Percentiles rank a stretch among this genome's conserved stretches.
Conservation (phyloP, 306 rosid genomes). For the Mucuna pruriens region DNA sequence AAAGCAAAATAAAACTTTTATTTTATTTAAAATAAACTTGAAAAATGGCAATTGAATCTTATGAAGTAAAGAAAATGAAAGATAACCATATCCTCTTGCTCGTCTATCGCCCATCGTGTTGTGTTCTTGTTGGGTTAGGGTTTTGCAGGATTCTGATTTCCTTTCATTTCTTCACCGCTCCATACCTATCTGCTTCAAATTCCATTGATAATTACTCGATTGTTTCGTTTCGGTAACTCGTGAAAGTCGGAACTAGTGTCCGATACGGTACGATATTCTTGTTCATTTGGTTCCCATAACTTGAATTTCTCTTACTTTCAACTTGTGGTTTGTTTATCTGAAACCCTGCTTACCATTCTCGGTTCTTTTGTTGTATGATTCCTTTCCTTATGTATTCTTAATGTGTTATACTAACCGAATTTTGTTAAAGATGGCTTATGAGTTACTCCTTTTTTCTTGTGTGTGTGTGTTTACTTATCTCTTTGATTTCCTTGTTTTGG, state of each 20-base stretch:
- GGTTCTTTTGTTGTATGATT: not conserved
- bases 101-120: not conserved
- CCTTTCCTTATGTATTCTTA: not conserved
- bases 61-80: not conserved
- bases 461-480: not conserved
- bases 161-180: not conserved
- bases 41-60: not conserved
- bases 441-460: not conserved
- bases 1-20: too few species aligned
- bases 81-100: conserved; percentile 12
- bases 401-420: not conserved
- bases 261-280: not conserved
- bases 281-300: not conserved
- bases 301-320: not conserved
- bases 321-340: not conserved
- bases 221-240: not conserved
- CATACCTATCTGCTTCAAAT: not conserved
- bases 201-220: not conserved
- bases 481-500: conserved; percentile 1
- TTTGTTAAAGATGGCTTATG: not conserved
- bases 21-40: not conserved
- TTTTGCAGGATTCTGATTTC: conserved; percentile 10
- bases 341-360: not conserved
- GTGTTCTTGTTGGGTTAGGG: not conserved
- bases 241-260: not conserved